phyloP scores from a whole-genome alignment of 73 alveolate species.

The Uronychia setigera region DNA sequence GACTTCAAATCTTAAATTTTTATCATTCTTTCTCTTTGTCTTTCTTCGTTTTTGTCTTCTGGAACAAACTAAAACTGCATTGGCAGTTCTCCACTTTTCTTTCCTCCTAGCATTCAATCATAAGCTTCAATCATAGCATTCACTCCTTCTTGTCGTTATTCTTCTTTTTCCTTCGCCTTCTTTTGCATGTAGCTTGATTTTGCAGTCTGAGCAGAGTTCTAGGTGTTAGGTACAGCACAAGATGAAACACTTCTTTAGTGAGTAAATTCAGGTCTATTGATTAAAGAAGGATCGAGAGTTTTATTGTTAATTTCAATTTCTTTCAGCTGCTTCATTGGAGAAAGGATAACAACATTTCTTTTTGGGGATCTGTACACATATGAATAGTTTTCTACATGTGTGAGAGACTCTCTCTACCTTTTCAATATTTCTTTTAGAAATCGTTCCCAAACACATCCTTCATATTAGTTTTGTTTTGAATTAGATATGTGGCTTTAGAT shows the following conservation, averaged over 20 bases:
- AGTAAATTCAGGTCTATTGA: background rate
- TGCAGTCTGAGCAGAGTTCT: background rate
- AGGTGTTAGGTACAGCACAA: background rate
- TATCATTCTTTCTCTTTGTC: background rate
- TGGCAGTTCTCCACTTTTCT: background rate
- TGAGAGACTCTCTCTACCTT: too few species aligned
- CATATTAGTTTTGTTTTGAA: too few species aligned
- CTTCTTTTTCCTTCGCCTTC: background rate
- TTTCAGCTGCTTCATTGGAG: background rate
- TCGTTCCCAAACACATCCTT: too few species aligned
- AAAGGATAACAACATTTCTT: background rate
- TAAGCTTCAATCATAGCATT: background rate
- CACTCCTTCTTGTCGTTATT: background rate
- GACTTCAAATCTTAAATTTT: background rate
- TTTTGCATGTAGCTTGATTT: too few species aligned
- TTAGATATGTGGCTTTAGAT: too few species aligned
- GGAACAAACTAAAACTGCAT: background rate
- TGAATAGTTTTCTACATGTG: too few species aligned
- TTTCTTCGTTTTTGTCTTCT: background rate
- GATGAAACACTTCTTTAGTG: background rate
- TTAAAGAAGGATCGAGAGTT: too few species aligned
- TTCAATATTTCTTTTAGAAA: too few species aligned
- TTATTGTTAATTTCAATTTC: background rate
- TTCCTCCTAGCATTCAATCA: background rate
- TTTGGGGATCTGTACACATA: constrained; percentile 1